Percentiles rank a stretch among this genome's conserved stretches.
These are phyloP conservation scores for Salvia rosmarinus DNA, from an alignment of 257 asterid species.

Conservation along the genomic window DNA sequence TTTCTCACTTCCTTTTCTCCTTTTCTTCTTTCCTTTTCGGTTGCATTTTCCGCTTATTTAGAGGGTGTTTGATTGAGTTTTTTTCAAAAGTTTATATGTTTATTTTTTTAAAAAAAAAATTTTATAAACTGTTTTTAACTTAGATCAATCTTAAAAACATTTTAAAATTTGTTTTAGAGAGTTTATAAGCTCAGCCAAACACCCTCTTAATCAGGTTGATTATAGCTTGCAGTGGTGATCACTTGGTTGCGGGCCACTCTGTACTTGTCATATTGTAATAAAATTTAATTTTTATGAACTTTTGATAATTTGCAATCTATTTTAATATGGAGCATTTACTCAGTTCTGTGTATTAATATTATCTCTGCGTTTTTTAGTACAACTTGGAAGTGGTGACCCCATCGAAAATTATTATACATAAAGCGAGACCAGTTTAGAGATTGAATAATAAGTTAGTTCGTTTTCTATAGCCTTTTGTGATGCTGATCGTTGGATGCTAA, in stretches of 20 bases:
- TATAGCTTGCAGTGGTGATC: conserved; percentile 1
- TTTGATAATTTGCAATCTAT: not conserved
- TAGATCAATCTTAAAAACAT: no score
- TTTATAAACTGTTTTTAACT: no score
- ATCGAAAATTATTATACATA: not conserved
- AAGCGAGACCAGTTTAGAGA: not conserved
- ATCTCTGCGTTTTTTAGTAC: not conserved
- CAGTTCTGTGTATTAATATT: not conserved
- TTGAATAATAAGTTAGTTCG: not conserved
- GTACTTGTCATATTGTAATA: conserved; percentile 10
- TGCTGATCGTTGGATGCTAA: not conserved
- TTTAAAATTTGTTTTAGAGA: no score
- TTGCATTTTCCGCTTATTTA: not conserved
- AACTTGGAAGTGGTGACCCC: not conserved
- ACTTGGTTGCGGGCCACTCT: not conserved
- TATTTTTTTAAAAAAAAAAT: no score
- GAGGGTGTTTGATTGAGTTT: no score
- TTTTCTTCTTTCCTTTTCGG: not conserved
- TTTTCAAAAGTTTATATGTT: no score
- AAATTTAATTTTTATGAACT: conserved; percentile 1
- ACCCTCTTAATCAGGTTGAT: no score
- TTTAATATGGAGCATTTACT: not conserved
- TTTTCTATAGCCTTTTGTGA: not conserved
- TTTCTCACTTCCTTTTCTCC: not conserved
- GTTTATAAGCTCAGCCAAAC: no score